These are phyloP conservation scores for Primulina huaijiensis DNA, from an alignment of 257 asterid species.

Conservation along the genomic window DNA sequence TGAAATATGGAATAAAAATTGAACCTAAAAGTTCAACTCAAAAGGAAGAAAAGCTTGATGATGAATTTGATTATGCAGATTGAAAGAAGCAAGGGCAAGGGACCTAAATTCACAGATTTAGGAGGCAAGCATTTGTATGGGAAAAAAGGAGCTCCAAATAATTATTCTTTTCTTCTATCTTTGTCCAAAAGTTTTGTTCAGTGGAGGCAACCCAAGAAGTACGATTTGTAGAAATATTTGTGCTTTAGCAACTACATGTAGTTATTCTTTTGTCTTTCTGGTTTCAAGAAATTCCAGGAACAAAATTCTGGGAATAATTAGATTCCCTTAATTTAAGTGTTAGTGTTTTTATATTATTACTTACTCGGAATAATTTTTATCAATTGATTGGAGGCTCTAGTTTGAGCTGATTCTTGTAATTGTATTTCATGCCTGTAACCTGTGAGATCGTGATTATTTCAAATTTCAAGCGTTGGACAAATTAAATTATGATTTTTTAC, in stretches of 20 bases:
- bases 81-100: conserved; percentile 85
- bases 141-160: conserved; percentile 56
- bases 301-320: conserved; percentile 22
- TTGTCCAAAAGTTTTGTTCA: conserved; percentile 59
- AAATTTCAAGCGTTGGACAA: not conserved
- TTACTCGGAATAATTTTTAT: not conserved
- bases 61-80: conserved; percentile 50
- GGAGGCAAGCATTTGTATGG: conserved; percentile 95
- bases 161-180: conserved; percentile 54
- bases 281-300: conserved; percentile 29
- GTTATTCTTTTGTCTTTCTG: conserved; percentile 41
- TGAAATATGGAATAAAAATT: not conserved
- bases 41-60: not conserved
- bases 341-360: no score
- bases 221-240: conserved; percentile 47
- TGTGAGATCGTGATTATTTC: not conserved
- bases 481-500: no score
- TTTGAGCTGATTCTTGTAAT: not conserved
- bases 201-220: conserved; percentile 80
- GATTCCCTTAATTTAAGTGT: conserved; percentile 22
- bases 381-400: not conserved
- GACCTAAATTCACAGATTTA: conserved; percentile 85
- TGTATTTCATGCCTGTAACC: not conserved
- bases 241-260: conserved; percentile 19
- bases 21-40: not conserved